phyloP scores from a whole-genome alignment of 352 stramenopile species.

The Lagenidium giganteum region DNA sequence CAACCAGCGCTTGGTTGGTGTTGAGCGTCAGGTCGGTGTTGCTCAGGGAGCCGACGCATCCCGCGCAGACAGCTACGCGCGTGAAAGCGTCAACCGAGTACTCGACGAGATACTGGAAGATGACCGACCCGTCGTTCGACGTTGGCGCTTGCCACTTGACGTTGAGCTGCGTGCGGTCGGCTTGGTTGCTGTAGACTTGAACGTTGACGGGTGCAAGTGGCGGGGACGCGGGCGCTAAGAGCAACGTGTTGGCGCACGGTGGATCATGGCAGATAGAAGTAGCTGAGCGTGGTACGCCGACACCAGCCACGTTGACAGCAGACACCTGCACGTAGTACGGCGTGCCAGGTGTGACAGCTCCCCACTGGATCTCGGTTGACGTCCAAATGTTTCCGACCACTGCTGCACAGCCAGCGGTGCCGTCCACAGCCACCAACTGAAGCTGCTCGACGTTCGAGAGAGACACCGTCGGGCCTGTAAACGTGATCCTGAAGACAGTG shows the following conservation, averaged over 20 bases:
- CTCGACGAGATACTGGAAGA: slow-evolving; percentile 82
- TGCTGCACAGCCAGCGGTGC: slow-evolving; percentile 41
- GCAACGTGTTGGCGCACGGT: slow-evolving; percentile 34
- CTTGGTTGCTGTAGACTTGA: slow-evolving; percentile 73
- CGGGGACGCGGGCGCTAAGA: slow-evolving; percentile 52
- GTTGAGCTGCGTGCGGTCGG: slow-evolving; percentile 70
- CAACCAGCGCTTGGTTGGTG: slow-evolving; percentile 19
- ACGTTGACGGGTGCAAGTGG: slow-evolving; percentile 73
- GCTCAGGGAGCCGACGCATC: slow-evolving; percentile 39
- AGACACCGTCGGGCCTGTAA: slow-evolving; percentile 68
- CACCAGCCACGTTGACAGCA: slow-evolving; percentile 84
- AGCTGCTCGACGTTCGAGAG: slow-evolving; percentile 35
- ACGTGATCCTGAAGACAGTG: slow-evolving; percentile 86
- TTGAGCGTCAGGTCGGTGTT: slow-evolving; percentile 31
- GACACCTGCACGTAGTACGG: slow-evolving; percentile 89
- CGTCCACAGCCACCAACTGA: slow-evolving; percentile 40
- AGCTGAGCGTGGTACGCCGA: slow-evolving; percentile 45
- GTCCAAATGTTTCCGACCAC: slow-evolving; percentile 61
- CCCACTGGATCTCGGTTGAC: slow-evolving; percentile 73
- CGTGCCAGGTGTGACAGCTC: slow-evolving; percentile 64
- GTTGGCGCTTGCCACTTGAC: slow-evolving; percentile 79
- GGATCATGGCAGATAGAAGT: slow-evolving; percentile 44
- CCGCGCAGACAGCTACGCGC: slow-evolving; percentile 29
- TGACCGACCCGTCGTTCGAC: slow-evolving; percentile 54
- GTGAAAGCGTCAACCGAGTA: slow-evolving; percentile 66